Percentiles rank a stretch among this genome's conserved stretches.
These are phyloP conservation scores for Sugiyamaella marilandica DNA, from an alignment of 805 yeast species.

Conservation along the genomic window DNA sequence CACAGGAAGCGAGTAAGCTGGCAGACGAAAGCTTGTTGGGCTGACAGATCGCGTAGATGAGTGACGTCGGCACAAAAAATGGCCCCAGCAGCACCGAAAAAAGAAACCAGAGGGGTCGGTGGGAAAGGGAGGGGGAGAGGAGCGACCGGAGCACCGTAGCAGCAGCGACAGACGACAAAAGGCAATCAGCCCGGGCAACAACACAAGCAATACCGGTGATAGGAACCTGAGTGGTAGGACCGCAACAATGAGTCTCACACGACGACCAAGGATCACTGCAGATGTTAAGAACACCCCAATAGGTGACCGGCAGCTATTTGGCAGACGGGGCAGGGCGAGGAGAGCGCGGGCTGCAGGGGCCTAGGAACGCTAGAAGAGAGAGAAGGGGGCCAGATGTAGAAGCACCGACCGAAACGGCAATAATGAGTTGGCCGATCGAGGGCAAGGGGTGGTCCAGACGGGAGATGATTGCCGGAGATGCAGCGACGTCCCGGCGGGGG, in stretches of 20 bases:
- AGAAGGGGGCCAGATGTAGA: slow-evolving; percentile 1
- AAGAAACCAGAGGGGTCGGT: background rate
- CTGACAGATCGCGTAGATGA: too few relatives aligned
- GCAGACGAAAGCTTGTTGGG: background rate
- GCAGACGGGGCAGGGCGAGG: slow-evolving; percentile 2
- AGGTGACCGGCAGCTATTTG: background rate
- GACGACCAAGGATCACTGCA: background rate
- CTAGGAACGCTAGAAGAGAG: background rate
- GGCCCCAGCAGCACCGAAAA: background rate
- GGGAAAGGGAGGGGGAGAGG: background rate
- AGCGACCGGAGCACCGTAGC: background rate
- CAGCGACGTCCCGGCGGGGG: too few relatives aligned
- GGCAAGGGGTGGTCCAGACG: background rate
- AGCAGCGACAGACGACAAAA: background rate
- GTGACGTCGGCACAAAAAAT: too few relatives aligned
- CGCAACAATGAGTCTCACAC: background rate
- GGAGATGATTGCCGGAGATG: too few relatives aligned
- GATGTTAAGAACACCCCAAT: background rate
- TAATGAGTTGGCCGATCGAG: background rate
- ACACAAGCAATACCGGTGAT: background rate
- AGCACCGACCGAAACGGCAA: background rate
- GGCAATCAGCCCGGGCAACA: background rate
- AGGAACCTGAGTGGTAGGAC: background rate
- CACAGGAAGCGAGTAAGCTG: slow-evolving; percentile 5
- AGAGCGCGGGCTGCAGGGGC: slow-evolving; percentile 5